Percentiles rank a stretch among this genome's conserved stretches.
phyloP scores from a whole-genome alignment of 306 rosid species.

The Vigna radiata region DNA sequence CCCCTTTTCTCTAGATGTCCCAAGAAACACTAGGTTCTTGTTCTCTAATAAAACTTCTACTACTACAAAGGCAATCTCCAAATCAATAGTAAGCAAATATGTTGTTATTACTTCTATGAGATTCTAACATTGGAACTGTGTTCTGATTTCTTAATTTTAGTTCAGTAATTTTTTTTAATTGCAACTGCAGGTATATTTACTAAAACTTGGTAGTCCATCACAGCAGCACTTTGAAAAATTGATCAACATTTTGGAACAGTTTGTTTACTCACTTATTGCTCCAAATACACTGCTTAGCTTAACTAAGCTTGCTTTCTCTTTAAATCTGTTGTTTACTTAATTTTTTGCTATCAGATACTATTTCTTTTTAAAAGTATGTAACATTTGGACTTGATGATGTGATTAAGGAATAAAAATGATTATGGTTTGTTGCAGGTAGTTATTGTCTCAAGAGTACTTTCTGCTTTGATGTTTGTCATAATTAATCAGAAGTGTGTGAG shows the following conservation, averaged over 20 bases:
- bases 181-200: slow-evolving; percentile 78
- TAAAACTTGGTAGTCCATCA: slow-evolving; percentile 79
- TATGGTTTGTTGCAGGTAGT: slow-evolving; percentile 58
- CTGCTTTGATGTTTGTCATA: too few species aligned
- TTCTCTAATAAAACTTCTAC: slow-evolving; percentile 83
- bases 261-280: slow-evolving; percentile 63
- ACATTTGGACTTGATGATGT: background rate
- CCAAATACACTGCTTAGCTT: slow-evolving; percentile 26
- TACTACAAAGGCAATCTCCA: slow-evolving; percentile 92
- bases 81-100: slow-evolving; percentile 77
- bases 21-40: slow-evolving; percentile 94
- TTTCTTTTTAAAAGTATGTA: background rate
- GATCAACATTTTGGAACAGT: slow-evolving; percentile 99
- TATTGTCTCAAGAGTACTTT: too few species aligned
- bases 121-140: slow-evolving; percentile 36
- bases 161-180: slow-evolving; percentile 40
- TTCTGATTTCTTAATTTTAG: slow-evolving; percentile 36
- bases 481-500: too few species aligned
- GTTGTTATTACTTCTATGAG: slow-evolving; percentile 24
- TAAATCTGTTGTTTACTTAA: slow-evolving; percentile 27
- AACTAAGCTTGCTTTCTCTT: slow-evolving; percentile 26
- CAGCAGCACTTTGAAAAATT: slow-evolving; percentile 83
- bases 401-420: slow-evolving; percentile 10
- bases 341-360: background rate
- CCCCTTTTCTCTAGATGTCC: slow-evolving; percentile 94